A percentile compares a stretch with the other conserved stretches of the same genome.
Evolutionary conservation across 331 rosid genomes (phyloP).

Genomic region (Arachis monticola): DNA sequence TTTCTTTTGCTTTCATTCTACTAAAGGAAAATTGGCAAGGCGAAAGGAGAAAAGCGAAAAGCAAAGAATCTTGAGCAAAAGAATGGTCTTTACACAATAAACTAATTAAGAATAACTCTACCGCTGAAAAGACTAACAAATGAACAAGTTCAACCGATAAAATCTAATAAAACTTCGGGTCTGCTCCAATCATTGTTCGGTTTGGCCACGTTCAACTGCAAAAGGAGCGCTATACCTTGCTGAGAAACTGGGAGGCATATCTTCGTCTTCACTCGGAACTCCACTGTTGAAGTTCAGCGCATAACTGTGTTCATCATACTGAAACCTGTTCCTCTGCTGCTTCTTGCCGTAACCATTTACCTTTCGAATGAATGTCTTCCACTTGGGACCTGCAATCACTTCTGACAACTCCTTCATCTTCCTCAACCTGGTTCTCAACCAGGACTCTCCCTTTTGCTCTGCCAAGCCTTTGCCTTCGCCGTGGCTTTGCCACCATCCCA

Average conservation of each 20-base stretch:
- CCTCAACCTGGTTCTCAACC: conserved; percentile 55
- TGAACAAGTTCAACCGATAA: conserved; percentile 23
- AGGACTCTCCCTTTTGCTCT: conserved; percentile 39
- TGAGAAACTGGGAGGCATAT: conserved; percentile 48
- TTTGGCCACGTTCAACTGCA: conserved; percentile 31
- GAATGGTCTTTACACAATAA: conserved; percentile 24
- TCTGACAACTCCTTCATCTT: conserved; percentile 59
- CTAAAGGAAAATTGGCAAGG: conserved; percentile 12
- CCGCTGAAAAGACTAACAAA: conserved; percentile 1
- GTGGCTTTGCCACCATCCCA: conserved; percentile 33
- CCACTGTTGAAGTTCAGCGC: conserved; percentile 74
- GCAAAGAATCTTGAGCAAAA: neutral
- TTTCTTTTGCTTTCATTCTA: neutral
- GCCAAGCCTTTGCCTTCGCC: conserved; percentile 31
- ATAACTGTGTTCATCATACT: conserved; percentile 74
- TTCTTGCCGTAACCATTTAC: conserved; percentile 44
- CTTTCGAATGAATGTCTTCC: conserved; percentile 78
- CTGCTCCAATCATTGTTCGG: conserved; percentile 16
- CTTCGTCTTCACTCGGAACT: conserved; percentile 44
- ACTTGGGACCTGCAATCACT: conserved; percentile 69
- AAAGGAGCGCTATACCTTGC: conserved; percentile 54
- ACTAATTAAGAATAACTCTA: conserved; percentile 13
- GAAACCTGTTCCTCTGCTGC: conserved; percentile 50
- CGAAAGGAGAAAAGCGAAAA: neutral
- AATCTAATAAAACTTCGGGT: neutral